phyloP scores from a whole-genome alignment of 2,329 filamentous ascomycete genomes.

The Stachybotrys chartarum region DNA sequence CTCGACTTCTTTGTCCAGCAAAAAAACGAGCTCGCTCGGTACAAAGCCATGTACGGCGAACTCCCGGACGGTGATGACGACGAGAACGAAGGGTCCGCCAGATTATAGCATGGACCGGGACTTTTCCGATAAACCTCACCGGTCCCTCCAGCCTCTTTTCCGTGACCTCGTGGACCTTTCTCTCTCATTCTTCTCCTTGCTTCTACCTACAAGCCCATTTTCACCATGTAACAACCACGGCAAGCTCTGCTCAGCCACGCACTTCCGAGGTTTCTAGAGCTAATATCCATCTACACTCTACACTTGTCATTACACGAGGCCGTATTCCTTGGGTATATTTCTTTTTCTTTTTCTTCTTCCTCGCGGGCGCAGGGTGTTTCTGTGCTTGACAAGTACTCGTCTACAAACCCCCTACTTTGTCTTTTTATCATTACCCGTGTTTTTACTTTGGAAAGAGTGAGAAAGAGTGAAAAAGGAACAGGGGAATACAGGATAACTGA shows the following conservation, averaged over 20 bases:
- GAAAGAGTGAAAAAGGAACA: slow-evolving; percentile 5
- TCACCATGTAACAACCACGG: too few species aligned
- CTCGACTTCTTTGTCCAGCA: slow-evolving; percentile 54
- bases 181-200: too few species aligned
- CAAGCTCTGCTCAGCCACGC: too few species aligned
- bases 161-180: too few species aligned
- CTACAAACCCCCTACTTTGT: neutral
- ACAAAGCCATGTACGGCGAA: slow-evolving; percentile 47
- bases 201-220: too few species aligned
- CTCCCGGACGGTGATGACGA: slow-evolving; percentile 19
- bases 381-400: neutral
- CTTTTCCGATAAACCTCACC: too few species aligned
- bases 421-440: neutral
- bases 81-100: slow-evolving; percentile 9
- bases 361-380: slow-evolving; percentile 3
- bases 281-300: neutral
- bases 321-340: slow-evolving; percentile 4
- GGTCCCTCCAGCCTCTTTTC: too few species aligned
- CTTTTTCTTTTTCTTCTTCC: slow-evolving; percentile 7
- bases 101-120: too few species aligned
- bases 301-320: neutral
- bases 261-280: too few species aligned
- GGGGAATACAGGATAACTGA: neutral
- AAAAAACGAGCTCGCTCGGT: slow-evolving; percentile 55
- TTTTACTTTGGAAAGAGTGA: slow-evolving; percentile 9